Evolutionary conservation across 208 protist genomes (phyloP).

Genomic region (Trypanosomatidae sp.): DNA sequence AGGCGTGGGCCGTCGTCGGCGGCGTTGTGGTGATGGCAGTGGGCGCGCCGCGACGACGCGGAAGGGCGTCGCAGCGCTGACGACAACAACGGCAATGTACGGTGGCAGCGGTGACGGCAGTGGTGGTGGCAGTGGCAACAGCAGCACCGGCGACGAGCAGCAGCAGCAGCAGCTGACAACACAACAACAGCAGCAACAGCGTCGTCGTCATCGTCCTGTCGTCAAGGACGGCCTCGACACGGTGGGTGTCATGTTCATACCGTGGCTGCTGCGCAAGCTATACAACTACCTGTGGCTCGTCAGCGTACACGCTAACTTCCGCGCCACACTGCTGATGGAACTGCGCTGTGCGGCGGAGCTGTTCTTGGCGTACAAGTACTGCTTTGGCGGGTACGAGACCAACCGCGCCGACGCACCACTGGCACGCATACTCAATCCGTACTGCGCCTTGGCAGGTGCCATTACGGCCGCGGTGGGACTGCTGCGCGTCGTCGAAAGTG

Average conservation of each 20-base stretch:
- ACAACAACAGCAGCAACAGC: too few species aligned
- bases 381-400: slow-evolving; percentile 57
- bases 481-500: slow-evolving; percentile 56
- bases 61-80: neutral
- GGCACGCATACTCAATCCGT: slow-evolving; percentile 27
- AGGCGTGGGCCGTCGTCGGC: too few species aligned
- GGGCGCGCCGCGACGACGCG: too few species aligned
- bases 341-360: slow-evolving; percentile 66
- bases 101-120: too few species aligned
- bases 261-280: slow-evolving; percentile 53
- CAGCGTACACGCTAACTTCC: slow-evolving; percentile 56
- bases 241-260: slow-evolving; percentile 39
- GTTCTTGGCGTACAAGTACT: slow-evolving; percentile 71
- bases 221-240: neutral
- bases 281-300: slow-evolving; percentile 77
- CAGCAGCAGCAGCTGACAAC: too few species aligned
- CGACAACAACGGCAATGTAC: neutral
- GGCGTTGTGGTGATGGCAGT: too few species aligned
- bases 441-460: slow-evolving; percentile 44
- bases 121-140: too few species aligned
- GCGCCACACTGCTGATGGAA: slow-evolving; percentile 54
- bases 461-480: slow-evolving; percentile 53
- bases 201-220: neutral
- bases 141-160: too few species aligned
- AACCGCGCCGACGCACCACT: slow-evolving; percentile 38